Conservation (phyloP, 768 basidiomycete genomes). For the Boletus rufocinnamomeus region DNA sequence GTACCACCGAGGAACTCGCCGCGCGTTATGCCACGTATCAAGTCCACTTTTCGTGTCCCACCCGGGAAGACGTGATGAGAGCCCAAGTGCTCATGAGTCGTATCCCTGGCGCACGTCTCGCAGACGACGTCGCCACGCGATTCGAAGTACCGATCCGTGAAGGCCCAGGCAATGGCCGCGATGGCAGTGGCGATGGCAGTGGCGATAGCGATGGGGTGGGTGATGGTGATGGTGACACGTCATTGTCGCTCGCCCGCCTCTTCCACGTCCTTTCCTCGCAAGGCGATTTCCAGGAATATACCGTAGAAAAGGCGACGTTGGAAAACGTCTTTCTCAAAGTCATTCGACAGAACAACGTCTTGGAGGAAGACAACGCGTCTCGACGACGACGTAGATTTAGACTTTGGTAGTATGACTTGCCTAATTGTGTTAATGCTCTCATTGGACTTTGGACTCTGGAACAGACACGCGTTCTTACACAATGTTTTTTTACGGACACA, state of each 20-base stretch:
- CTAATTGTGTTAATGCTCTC: background rate
- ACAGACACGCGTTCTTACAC: background rate
- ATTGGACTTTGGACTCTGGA: background rate
- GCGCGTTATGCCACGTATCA: slow-evolving; percentile 74
- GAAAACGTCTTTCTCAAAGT: slow-evolving; percentile 77
- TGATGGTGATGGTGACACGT: slow-evolving; percentile 18
- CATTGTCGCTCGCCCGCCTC: slow-evolving; percentile 52
- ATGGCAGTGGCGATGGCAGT: too few species aligned
- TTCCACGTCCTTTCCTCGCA: slow-evolving; percentile 56
- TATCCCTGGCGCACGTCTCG: slow-evolving; percentile 63
- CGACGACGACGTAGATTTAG: slow-evolving; percentile 7
- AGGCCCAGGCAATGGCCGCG: background rate
- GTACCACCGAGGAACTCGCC: slow-evolving; percentile 62
- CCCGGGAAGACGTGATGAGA: slow-evolving; percentile 56
- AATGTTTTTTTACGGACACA: background rate
- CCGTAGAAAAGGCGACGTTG: slow-evolving; percentile 67
- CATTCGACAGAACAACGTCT: slow-evolving; percentile 59
- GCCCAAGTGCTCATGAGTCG: slow-evolving; percentile 63
- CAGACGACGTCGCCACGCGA: slow-evolving; percentile 73
- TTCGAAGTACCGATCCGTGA: slow-evolving; percentile 65
- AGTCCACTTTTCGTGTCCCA: slow-evolving; percentile 71
- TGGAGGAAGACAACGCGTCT: slow-evolving; percentile 44
- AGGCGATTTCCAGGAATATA: slow-evolving; percentile 63
- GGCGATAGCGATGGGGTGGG: background rate
- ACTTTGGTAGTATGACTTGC: slow-evolving; percentile 2